A percentile compares a stretch with the other conserved stretches of the same genome.
These are phyloP conservation scores for Ophiostoma novo-ulmi DNA, from an alignment of 2,329 filamentous ascomycete species.

Conservation along the genomic window DNA sequence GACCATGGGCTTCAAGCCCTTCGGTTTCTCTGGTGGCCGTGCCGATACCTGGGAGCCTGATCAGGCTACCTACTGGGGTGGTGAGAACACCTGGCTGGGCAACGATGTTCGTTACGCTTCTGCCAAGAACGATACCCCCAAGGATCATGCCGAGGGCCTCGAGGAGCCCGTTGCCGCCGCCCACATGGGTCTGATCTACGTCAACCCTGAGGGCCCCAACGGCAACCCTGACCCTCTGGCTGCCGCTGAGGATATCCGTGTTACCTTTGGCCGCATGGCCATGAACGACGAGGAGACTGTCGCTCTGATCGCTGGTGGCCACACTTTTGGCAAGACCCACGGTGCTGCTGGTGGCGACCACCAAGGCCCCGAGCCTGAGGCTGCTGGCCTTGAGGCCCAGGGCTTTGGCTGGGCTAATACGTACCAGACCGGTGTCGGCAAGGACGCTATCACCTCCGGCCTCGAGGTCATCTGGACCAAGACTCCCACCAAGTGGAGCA, in stretches of 20 bases:
- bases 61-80: constrained; percentile 72
- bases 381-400: constrained; percentile 58
- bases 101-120: constrained; percentile 34
- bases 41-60: constrained; percentile 70
- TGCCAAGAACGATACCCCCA: constrained; percentile 45
- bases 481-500: constrained; percentile 71
- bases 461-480: constrained; percentile 76
- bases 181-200: constrained; percentile 76
- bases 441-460: constrained; percentile 68
- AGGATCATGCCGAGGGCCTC: constrained; percentile 50
- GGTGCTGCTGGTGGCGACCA: constrained; percentile 61
- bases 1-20: constrained; percentile 68
- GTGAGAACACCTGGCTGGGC: constrained; percentile 44
- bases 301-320: constrained; percentile 71
- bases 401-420: constrained; percentile 69
- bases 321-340: constrained; percentile 77
- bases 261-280: constrained; percentile 71
- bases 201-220: constrained; percentile 74
- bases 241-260: constrained; percentile 66
- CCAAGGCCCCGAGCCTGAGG: constrained; percentile 63
- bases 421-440: constrained; percentile 60
- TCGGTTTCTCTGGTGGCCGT: constrained; percentile 69
- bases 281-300: constrained; percentile 82
- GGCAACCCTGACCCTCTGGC: constrained; percentile 64
- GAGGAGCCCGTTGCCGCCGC: constrained; percentile 63